phyloP scores from a whole-genome alignment of 2,329 filamentous ascomycete species.

The Ophiostoma montium region DNA sequence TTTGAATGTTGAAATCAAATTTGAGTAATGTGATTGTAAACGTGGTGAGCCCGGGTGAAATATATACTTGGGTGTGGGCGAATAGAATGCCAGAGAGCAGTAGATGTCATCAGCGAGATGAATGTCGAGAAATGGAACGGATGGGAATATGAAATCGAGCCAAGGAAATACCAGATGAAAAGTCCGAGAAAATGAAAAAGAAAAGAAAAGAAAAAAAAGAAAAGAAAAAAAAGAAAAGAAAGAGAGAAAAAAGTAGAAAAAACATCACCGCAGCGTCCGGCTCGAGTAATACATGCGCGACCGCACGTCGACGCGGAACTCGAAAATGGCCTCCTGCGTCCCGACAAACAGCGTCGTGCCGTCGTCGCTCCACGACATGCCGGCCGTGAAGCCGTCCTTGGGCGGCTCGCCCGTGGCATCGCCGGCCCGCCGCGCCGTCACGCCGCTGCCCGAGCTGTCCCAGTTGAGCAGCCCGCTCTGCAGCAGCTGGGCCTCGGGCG shows the following conservation, averaged over 20 bases:
- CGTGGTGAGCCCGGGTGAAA: no score
- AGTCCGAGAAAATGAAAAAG: neutral
- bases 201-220: neutral
- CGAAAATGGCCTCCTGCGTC: conserved; percentile 61
- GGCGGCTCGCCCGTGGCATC: conserved; percentile 9
- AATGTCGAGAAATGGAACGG: neutral
- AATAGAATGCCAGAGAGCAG: no score
- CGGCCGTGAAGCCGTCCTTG: conserved; percentile 49
- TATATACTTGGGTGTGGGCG: no score
- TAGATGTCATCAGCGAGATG: no score
- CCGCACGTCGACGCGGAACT: conserved; percentile 52
- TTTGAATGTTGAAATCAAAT: neutral
- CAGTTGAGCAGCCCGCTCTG: conserved; percentile 20
- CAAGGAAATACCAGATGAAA: neutral
- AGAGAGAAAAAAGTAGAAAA: neutral
- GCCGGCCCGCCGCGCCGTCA: neutral
- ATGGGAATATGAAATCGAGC: neutral
- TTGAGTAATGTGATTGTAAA: no score
- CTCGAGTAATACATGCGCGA: conserved; percentile 45
- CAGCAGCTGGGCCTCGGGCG: conserved; percentile 20
- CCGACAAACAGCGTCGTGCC: conserved; percentile 47
- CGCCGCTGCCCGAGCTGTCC: conserved; percentile 11
- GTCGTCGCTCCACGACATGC: conserved; percentile 47
- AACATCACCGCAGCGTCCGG: conserved; percentile 32
- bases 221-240: neutral